Conservation (phyloP, 2,329 filamentous ascomycete genomes). For the Teratosphaeria epicoccoides region DNA sequence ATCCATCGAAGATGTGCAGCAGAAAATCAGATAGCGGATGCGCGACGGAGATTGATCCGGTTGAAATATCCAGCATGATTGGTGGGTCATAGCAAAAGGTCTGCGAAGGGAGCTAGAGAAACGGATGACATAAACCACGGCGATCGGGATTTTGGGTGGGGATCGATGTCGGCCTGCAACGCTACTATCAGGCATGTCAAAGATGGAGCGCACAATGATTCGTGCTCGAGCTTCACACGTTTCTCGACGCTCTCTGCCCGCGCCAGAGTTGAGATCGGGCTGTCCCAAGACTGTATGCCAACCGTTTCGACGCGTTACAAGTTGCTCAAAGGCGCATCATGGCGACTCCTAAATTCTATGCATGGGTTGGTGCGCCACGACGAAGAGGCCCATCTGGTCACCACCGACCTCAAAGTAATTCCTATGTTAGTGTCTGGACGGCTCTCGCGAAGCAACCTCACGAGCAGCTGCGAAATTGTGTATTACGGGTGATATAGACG, state of each 20-base stretch:
- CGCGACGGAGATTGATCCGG: neutral
- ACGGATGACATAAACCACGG: neutral
- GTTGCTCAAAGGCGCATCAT: neutral
- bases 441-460: too few relatives aligned
- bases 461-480: neutral
- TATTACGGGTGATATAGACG: neutral
- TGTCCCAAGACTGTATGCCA: neutral
- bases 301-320: neutral
- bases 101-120: neutral
- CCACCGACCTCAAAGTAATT: too few relatives aligned
- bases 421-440: too few relatives aligned
- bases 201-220: neutral
- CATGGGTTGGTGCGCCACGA: neutral
- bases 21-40: neutral
- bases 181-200: neutral
- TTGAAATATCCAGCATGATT: neutral
- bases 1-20: neutral
- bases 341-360: neutral
- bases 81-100: neutral
- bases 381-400: neutral
- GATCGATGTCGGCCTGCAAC: neutral
- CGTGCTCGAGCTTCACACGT: neutral
- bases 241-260: neutral
- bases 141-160: neutral
- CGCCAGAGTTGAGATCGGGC: neutral